phyloP scores from a whole-genome alignment of 805 yeast genomes.

The Candida coquimbonensis region DNA sequence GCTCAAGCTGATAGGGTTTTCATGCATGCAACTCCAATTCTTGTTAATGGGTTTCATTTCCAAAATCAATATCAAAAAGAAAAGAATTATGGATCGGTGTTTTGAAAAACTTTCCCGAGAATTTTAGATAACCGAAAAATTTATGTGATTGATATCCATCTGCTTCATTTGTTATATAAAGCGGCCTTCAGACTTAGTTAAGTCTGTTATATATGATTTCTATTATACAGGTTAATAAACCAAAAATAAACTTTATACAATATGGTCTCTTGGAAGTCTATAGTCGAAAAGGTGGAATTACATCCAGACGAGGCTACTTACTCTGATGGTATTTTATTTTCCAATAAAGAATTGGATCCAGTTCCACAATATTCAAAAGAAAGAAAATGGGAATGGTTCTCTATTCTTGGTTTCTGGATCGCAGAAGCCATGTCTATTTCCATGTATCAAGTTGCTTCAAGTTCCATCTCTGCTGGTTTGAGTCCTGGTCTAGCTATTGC shows the following conservation, averaged over 20 bases:
- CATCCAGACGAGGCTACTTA: constrained; percentile 16
- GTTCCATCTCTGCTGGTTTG: constrained; percentile 59
- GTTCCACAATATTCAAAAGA: constrained; percentile 53
- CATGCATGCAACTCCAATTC: too few species aligned
- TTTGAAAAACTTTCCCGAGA: neutral
- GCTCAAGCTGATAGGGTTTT: too few species aligned
- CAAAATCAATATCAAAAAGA: neutral
- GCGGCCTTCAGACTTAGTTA: too few species aligned
- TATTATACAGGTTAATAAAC: too few species aligned
- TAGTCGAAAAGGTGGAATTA: constrained; percentile 9
- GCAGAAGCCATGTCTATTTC: constrained; percentile 75
- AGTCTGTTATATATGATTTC: too few species aligned
- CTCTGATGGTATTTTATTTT: constrained; percentile 31
- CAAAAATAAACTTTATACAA: neutral
- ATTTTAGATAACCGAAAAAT: neutral
- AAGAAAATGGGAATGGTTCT: constrained; percentile 61
- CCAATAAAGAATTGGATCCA: constrained; percentile 61
- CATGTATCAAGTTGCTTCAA: constrained; percentile 75
- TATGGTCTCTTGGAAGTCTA: constrained; percentile 2
- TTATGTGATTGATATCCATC: too few species aligned
- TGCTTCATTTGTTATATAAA: too few species aligned
- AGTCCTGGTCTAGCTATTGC: constrained; percentile 43
- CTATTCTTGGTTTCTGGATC: constrained; percentile 45
- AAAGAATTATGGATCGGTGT: neutral
- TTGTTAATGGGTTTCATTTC: too few species aligned